Evolutionary conservation across 2,329 filamentous ascomycete species (phyloP).

Genomic region (Myrmaecium sp.): DNA sequence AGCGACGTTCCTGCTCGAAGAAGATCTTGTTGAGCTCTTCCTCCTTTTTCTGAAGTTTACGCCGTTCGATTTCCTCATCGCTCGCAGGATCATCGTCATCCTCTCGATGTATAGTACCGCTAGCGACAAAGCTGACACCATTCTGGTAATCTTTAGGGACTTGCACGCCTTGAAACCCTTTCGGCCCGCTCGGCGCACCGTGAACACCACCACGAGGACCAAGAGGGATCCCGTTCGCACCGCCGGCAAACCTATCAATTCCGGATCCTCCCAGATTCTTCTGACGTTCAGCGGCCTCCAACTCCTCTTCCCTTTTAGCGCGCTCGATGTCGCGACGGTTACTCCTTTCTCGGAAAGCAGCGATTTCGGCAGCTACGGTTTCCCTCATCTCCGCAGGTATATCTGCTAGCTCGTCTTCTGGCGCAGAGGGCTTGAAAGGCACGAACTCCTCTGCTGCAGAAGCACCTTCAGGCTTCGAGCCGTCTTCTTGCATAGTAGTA

Average conservation of each 20-base stretch:
- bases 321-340: conserved; percentile 79
- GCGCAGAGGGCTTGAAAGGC: conserved; percentile 42
- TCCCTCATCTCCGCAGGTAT: conserved; percentile 94
- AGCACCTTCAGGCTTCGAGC: conserved; percentile 35
- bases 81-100: conserved; percentile 79
- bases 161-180: conserved; percentile 39
- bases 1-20: conserved; percentile 71
- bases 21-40: conserved; percentile 67
- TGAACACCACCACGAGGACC: conserved; percentile 53
- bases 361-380: conserved; percentile 84
- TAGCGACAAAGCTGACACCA: conserved; percentile 69
- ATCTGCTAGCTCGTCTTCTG: conserved; percentile 86
- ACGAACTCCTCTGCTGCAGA: conserved; percentile 80
- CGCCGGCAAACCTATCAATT: conserved; percentile 42
- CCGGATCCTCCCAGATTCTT: conserved; percentile 45
- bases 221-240: conserved; percentile 59
- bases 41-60: conserved; percentile 53
- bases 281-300: conserved; percentile 69
- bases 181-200: conserved; percentile 60
- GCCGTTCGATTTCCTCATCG: conserved; percentile 67
- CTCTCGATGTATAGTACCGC: conserved; percentile 50
- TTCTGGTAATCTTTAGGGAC: conserved; percentile 59
- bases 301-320: conserved; percentile 73
- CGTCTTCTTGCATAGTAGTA: conserved; percentile 47
- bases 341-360: conserved; percentile 83